Conservation (phyloP, 2,329 filamentous ascomycete species). For the Lasiodiplodia sp. region DNA sequence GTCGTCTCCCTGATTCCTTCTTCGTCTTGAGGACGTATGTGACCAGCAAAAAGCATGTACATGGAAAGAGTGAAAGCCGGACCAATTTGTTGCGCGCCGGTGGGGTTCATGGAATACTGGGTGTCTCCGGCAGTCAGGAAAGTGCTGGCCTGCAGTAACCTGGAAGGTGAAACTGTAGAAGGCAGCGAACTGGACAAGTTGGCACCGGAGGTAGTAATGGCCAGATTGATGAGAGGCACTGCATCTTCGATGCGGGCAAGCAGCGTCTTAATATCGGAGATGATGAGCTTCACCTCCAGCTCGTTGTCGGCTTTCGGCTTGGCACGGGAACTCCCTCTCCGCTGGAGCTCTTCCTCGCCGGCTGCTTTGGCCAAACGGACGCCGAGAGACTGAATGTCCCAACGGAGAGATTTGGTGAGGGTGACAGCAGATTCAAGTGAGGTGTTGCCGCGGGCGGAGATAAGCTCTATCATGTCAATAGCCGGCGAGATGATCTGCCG, state of each 20-base stretch:
- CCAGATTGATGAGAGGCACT: constrained; percentile 88
- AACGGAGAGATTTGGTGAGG: constrained; percentile 81
- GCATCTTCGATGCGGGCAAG: constrained; percentile 85
- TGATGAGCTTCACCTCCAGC: constrained; percentile 72
- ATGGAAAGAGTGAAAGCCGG: constrained; percentile 85
- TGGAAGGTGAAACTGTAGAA: constrained; percentile 84
- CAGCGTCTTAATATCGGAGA: constrained; percentile 76
- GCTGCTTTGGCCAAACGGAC: constrained; percentile 76
- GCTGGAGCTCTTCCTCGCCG: constrained; percentile 63
- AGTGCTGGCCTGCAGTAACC: constrained; percentile 90
- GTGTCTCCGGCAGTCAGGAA: constrained; percentile 87
- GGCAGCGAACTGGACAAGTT: constrained; percentile 82
- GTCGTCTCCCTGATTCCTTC: constrained; percentile 70
- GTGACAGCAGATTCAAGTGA: constrained; percentile 84
- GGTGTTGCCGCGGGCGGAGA: constrained; percentile 78
- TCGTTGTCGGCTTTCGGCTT: constrained; percentile 65
- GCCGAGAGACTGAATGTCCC: constrained; percentile 82
- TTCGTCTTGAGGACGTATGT: constrained; percentile 65
- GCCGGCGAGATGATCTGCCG: constrained; percentile 82
- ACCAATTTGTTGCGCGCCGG: constrained; percentile 78
- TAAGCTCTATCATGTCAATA: constrained; percentile 91
- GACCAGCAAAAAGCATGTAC: constrained; percentile 93
- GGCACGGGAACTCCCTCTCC: constrained; percentile 53
- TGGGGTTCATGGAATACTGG: constrained; percentile 73
- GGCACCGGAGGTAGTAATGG: constrained; percentile 92